Base-by-base conservation (phyloP, 106 monocot genomes). In the Dendrobium huoshanense region DNA sequence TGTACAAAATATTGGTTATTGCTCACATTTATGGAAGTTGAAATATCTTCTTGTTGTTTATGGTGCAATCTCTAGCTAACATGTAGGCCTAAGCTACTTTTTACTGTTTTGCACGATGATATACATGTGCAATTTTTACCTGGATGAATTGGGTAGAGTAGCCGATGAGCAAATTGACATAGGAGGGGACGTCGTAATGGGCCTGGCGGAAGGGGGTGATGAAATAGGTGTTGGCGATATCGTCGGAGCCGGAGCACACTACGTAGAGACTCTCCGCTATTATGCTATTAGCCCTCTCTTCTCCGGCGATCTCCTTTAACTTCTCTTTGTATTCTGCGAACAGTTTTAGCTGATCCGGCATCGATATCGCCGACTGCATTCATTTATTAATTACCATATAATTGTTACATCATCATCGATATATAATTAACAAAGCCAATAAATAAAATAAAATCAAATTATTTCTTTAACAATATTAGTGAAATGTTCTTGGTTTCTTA, bases 301-400 rank as follows among this genome's bases (percentile, higher is more conserved):
- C 86, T 47, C 89, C 95, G 25, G 75, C 90, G 13, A 92, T 78
- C 2, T 45, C 31, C 45, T 29, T 79, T 42, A 95, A 13, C 82
- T 82, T 90, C 45, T 77, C 73, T 42, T 80, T 85, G 85, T 92
- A 95, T 61, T 95, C 90, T 20, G 59, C 75, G 73, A 90, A 95
- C 31, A 92, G 29, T 19, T 88, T 72, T 27, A 92, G 75, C 74
- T 95, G 90, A 17, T 80, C 82, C 1, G 51, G 16, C 84, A 87
- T 81, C 0, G 90, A 85, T 48, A 95, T 48, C 37, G 81, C 88
- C 4, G 79, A 77, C 95, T 95, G 82, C 81, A 79, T 51, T 51
- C 13, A 13, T 51, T 51, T 15, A 45, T 45, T 45, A 45, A 51
- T 51, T 51, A 2, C 51, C 51, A 51, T 51, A 51, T 15, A 13